phyloP scores from a whole-genome alignment of 306 rosid species.

The Malus orientalis region DNA sequence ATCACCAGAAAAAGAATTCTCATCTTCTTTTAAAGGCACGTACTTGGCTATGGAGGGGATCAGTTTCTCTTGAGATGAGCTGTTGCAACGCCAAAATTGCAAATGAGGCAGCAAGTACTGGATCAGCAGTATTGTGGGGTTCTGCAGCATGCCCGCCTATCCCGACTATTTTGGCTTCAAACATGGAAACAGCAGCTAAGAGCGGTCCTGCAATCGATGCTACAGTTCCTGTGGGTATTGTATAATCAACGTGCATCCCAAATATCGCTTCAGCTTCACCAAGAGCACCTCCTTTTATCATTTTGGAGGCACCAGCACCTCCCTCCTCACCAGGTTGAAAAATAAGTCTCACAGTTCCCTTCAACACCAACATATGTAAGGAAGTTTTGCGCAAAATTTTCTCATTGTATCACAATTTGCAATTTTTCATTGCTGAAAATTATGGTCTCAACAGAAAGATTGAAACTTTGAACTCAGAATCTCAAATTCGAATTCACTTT shows the following conservation, averaged over 20 bases:
- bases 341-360: conserved; percentile 69
- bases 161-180: conserved; percentile 50
- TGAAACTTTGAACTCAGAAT: neutral
- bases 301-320: conserved; percentile 42
- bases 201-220: conserved; percentile 42
- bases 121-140: conserved; percentile 45
- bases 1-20: neutral
- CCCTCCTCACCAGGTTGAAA: conserved; percentile 87
- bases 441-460: neutral
- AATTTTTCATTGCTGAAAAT: neutral
- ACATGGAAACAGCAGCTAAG: conserved; percentile 49
- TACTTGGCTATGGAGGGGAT: conserved; percentile 61
- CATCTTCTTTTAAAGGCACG: neutral
- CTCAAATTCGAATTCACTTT: neutral
- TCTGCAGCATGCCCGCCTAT: conserved; percentile 57
- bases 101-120: conserved; percentile 58
- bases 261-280: conserved; percentile 56
- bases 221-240: conserved; percentile 44
- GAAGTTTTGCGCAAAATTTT: neutral
- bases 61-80: conserved; percentile 60
- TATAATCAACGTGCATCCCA: conserved; percentile 34
- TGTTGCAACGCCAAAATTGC: conserved; percentile 63
- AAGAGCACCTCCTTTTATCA: conserved; percentile 61
- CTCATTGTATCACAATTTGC: neutral
- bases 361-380: conserved; percentile 19